These are phyloP conservation scores for Monosporascus ibericus DNA, from an alignment of 2,329 filamentous ascomycete species.

Conservation along the genomic window DNA sequence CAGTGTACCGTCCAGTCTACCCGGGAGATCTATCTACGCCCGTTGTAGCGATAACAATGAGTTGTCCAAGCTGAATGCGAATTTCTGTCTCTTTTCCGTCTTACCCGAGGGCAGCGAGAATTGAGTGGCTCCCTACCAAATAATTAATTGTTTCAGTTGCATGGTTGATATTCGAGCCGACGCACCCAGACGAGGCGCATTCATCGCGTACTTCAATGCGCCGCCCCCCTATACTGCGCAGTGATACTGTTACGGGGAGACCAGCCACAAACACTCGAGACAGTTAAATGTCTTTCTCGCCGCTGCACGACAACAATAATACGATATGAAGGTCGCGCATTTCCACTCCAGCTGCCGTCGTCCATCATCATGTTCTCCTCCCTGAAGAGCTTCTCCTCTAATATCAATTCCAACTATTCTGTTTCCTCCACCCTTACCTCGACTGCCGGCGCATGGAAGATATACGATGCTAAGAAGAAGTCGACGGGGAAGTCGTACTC, in stretches of 20 bases:
- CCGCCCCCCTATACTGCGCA: too few species aligned
- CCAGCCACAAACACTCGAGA: background rate
- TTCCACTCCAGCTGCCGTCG: slow-evolving; percentile 8
- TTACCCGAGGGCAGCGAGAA: too few species aligned
- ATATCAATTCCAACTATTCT: slow-evolving; percentile 89
- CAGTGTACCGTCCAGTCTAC: too few species aligned
- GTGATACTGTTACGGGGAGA: background rate
- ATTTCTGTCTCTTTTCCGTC: too few species aligned
- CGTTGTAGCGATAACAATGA: too few species aligned
- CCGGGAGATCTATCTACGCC: too few species aligned
- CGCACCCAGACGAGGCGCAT: too few species aligned
- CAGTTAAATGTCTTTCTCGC: slow-evolving; percentile 10
- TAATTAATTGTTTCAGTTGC: too few species aligned
- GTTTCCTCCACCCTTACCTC: slow-evolving; percentile 71
- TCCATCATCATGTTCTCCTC: slow-evolving; percentile 86
- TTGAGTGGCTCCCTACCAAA: too few species aligned
- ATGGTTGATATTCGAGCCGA: too few species aligned
- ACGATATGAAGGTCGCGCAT: slow-evolving; percentile 22
- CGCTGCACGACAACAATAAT: slow-evolving; percentile 5
- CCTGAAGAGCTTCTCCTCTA: slow-evolving; percentile 87
- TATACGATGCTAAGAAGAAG: slow-evolving; percentile 96
- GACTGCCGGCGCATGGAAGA: slow-evolving; percentile 88
- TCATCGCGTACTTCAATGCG: too few species aligned
- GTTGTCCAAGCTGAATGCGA: too few species aligned
- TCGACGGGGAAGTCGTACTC: slow-evolving; percentile 83